These are phyloP conservation scores for Globisporangium abappressorium DNA, from an alignment of 352 stramenopile species.

Conservation along the genomic window DNA sequence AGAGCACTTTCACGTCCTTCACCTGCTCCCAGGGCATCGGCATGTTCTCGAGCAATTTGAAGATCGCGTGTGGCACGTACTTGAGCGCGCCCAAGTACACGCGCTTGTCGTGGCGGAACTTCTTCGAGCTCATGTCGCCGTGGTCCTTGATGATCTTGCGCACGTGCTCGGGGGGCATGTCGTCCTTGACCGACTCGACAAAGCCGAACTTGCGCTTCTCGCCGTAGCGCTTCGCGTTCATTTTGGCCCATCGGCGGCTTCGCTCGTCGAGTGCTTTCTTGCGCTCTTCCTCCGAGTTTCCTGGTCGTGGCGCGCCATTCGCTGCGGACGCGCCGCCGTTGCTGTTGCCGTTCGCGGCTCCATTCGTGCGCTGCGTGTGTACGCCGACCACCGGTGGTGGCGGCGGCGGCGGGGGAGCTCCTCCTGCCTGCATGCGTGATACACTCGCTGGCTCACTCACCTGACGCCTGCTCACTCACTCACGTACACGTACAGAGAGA, in stretches of 20 bases:
- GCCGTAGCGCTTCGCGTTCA: constrained; percentile 94
- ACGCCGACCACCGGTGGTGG: constrained; percentile 25
- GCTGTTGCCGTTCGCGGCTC: neutral
- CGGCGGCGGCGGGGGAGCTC: constrained; percentile 19
- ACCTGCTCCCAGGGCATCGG: constrained; percentile 99
- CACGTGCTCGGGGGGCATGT: constrained; percentile 96
- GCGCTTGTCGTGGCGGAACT: constrained; percentile 98
- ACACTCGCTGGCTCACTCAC: constrained; percentile 5
- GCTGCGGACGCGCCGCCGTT: neutral
- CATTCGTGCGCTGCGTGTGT: constrained; percentile 7
- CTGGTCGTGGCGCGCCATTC: constrained; percentile 18
- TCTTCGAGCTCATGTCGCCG: constrained; percentile 99
- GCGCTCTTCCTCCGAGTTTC: constrained; percentile 47
- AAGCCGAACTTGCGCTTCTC: constrained; percentile 93
- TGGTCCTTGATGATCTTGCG: constrained; percentile 99
- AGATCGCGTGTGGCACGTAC: constrained; percentile 99
- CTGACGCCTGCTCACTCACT: neutral
- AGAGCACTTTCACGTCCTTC: constrained; percentile 98
- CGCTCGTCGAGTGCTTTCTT: constrained; percentile 74
- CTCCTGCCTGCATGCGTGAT: constrained; percentile 12
- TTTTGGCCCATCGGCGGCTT: constrained; percentile 80
- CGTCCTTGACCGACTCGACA: constrained; percentile 90
- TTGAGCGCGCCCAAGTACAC: constrained; percentile 99
- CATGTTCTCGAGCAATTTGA: constrained; percentile 99
- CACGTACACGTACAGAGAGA: neutral